phyloP scores from a whole-genome alignment of 176 grass and related monocot genomes.

The Pontederia crassipes region DNA sequence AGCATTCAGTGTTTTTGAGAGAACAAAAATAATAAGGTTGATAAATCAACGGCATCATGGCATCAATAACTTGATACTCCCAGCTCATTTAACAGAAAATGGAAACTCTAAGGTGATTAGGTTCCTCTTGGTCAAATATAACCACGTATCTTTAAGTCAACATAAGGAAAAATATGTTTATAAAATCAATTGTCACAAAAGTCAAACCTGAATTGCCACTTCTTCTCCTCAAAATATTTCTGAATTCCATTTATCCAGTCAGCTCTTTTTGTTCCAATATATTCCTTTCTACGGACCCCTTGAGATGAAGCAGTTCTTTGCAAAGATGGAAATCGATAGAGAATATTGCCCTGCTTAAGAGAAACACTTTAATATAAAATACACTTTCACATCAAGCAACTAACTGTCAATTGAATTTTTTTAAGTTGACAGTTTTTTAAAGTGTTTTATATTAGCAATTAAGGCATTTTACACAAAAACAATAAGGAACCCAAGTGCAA shows the following conservation, averaged over 20 bases:
- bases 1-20: too few species aligned
- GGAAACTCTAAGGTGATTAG: too few species aligned
- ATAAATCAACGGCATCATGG: too few species aligned
- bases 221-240: slow-evolving; percentile 80
- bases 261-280: slow-evolving; percentile 73
- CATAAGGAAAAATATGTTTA: too few species aligned
- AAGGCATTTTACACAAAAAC: slow-evolving; percentile 5
- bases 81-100: too few species aligned
- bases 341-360: slow-evolving; percentile 69
- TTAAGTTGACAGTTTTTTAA: not conserved
- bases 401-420: too few species aligned
- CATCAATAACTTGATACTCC: too few species aligned
- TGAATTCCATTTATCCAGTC: slow-evolving; percentile 58
- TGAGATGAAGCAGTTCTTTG: slow-evolving; percentile 71
- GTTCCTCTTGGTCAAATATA: too few species aligned
- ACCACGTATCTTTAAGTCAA: too few species aligned
- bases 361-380: slow-evolving; percentile 13
- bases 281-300: slow-evolving; percentile 57
- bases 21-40: too few species aligned
- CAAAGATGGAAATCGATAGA: slow-evolving; percentile 85
- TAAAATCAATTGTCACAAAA: not conserved
- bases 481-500: slow-evolving; percentile 5
- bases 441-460: slow-evolving; percentile 2
- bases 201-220: slow-evolving; percentile 82
- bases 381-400: not conserved